phyloP scores from a whole-genome alignment of 139 green algal genomes.

The Chlorokybus atmophyticus region DNA sequence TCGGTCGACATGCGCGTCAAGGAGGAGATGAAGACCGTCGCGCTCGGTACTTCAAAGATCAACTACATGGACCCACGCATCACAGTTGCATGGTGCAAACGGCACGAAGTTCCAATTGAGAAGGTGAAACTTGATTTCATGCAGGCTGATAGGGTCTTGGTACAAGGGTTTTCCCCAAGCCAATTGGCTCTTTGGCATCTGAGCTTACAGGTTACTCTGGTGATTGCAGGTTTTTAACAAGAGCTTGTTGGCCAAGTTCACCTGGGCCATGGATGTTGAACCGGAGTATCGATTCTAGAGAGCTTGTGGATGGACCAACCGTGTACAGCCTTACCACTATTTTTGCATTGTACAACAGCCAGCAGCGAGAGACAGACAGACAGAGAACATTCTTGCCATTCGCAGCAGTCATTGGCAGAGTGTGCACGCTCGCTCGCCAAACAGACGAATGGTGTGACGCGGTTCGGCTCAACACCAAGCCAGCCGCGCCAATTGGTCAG shows the following conservation, averaged over 20 bases:
- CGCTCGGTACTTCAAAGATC: conserved; percentile 96
- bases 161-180: background rate
- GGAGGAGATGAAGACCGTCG: conserved; percentile 62
- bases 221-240: conserved; percentile 83
- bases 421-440: no score
- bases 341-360: no score
- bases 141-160: background rate
- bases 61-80: conserved; percentile 99
- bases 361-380: no score
- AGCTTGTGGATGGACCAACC: no score
- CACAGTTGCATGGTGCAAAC: conserved; percentile 93
- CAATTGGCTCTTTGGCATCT: conserved; percentile 6
- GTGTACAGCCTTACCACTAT: no score
- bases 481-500: no score
- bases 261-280: conserved; percentile 84
- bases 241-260: conserved; percentile 85
- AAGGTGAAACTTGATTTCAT: conserved; percentile 37
- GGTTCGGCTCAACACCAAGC: no score
- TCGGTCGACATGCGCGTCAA: conserved; percentile 23
- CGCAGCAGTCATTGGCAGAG: no score
- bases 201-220: background rate
- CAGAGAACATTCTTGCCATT: no score
- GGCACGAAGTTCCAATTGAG: conserved; percentile 79
- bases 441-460: no score
- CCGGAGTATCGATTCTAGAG: conserved; percentile 70